Base-by-base conservation (phyloP, 2,329 filamentous ascomycete genomes). In the Hymenoscyphus fraxineus region DNA sequence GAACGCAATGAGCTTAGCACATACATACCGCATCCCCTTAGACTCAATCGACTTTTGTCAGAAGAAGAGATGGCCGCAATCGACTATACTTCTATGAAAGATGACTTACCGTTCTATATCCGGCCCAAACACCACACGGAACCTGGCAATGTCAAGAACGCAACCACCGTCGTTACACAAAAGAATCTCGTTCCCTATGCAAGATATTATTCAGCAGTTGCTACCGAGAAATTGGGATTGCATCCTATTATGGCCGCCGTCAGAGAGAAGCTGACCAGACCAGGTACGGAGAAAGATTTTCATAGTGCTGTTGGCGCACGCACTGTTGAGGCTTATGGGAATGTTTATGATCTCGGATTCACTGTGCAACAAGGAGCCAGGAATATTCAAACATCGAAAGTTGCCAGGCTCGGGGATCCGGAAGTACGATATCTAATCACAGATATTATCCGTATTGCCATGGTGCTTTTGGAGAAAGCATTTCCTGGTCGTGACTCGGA, bases 331-430 rank as follows among this genome's bases (percentile, higher is more conserved):
- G n/a, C 40, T 41, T n/a, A 41, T 16, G 40, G 40, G 10, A 41
- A 41, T 16, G 39, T 39, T 13, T 58, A 58, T 22, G 57, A 58
- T 12, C 57, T 58, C 13, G 57, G 57, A 27, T 58, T 58, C 22
- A 38, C 35, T 15, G 27, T 58, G 31, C 5, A 22, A 32, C 35
- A 35, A 58, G 40, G 15, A 5, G 40, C 40, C n/a, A 16, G 15
- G 10, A 41, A 41, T 15, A 47, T 61, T 10, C 40, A 54, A 22
- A 27, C 22, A 5, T 22, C 22, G 7, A 51, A 16, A 47, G 51
- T 61, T 38, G n/a, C 59, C 12, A 61, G 51, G 31, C 27, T 19
- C 10, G 44, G 41, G 13, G 44, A 61, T n/a, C 41, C 31, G 31
- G n/a, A 55, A 38, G 44, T 61, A 19, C 47, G 41, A 15, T 32